These are phyloP conservation scores for Apiotrichum porosum DNA, from an alignment of 1,284 basidiomycete genomes.

Conservation along the genomic window DNA sequence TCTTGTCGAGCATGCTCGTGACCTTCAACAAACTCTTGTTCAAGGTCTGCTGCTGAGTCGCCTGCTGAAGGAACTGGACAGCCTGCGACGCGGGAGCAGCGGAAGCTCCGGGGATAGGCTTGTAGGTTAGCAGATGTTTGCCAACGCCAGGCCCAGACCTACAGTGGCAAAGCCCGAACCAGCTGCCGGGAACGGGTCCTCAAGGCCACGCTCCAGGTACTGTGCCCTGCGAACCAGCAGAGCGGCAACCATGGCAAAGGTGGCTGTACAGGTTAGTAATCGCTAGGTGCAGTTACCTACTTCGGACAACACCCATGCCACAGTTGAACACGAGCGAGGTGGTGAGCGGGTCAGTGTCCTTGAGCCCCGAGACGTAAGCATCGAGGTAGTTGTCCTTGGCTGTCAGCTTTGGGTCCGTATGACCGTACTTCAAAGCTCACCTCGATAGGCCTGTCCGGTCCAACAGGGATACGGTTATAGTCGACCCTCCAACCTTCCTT, in stretches of 20 bases:
- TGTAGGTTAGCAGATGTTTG: neutral
- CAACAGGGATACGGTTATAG: slow-evolving; percentile 84
- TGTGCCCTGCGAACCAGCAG: slow-evolving; percentile 83
- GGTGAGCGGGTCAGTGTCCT: slow-evolving; percentile 69
- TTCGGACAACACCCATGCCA: slow-evolving; percentile 93
- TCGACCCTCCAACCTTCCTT: slow-evolving; percentile 84
- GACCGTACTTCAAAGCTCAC: slow-evolving; percentile 37
- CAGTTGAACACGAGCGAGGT: slow-evolving; percentile 93
- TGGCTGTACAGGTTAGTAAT: slow-evolving; percentile 51
- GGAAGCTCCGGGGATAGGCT: slow-evolving; percentile 1
- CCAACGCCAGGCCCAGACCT: slow-evolving; percentile 11
- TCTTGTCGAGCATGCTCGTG: slow-evolving; percentile 70
- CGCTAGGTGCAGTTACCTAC: slow-evolving; percentile 24
- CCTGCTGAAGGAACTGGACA: slow-evolving; percentile 55
- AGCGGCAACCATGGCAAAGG: slow-evolving; percentile 95
- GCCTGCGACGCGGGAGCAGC: slow-evolving; percentile 35
- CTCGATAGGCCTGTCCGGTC: slow-evolving; percentile 81
- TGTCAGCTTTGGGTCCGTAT: slow-evolving; percentile 3
- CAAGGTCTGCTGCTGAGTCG: slow-evolving; percentile 74
- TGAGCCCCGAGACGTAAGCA: slow-evolving; percentile 80
- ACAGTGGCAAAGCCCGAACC: slow-evolving; percentile 44
- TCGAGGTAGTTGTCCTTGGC: slow-evolving; percentile 88
- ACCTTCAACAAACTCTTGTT: slow-evolving; percentile 76
- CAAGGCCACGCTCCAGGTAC: slow-evolving; percentile 66
- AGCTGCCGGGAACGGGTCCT: slow-evolving; percentile 62